These are phyloP conservation scores for Alternaria gansuensis DNA, from an alignment of 2,329 filamentous ascomycete genomes.

Conservation along the genomic window DNA sequence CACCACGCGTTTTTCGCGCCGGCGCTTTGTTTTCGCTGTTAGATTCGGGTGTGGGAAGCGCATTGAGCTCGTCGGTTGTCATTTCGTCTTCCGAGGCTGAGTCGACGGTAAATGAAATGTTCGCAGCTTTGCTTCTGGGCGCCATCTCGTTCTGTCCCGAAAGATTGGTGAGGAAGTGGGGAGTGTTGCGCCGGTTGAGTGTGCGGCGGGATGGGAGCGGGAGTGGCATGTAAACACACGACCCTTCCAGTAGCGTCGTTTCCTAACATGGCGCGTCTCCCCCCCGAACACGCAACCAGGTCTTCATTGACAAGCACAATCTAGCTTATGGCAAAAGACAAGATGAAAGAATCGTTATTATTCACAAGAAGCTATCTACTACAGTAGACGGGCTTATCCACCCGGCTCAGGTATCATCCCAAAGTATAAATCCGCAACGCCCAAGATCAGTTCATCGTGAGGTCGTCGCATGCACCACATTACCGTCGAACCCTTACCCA, in stretches of 20 bases:
- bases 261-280: background rate
- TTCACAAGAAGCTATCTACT: slow-evolving; percentile 12
- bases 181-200: slow-evolving; percentile 13
- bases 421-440: slow-evolving; percentile 17
- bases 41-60: slow-evolving; percentile 53
- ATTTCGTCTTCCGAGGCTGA: slow-evolving; percentile 56
- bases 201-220: slow-evolving; percentile 16
- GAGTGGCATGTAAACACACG: slow-evolving; percentile 20
- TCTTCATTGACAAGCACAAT: background rate
- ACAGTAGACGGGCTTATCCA: slow-evolving; percentile 1
- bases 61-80: slow-evolving; percentile 46
- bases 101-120: slow-evolving; percentile 53
- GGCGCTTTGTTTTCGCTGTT: slow-evolving; percentile 52
- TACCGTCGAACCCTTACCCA: slow-evolving; percentile 7
- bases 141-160: slow-evolving; percentile 36
- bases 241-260: slow-evolving; percentile 11
- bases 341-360: slow-evolving; percentile 14
- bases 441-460: slow-evolving; percentile 12
- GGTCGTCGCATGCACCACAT: slow-evolving; percentile 10
- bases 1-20: slow-evolving; percentile 47
- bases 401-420: slow-evolving; percentile 21
- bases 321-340: background rate
- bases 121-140: slow-evolving; percentile 43
- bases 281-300: background rate
- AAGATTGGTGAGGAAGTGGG: background rate